These are phyloP conservation scores for Hericium coralloides DNA, from an alignment of 768 basidiomycete genomes.

Conservation along the genomic window DNA sequence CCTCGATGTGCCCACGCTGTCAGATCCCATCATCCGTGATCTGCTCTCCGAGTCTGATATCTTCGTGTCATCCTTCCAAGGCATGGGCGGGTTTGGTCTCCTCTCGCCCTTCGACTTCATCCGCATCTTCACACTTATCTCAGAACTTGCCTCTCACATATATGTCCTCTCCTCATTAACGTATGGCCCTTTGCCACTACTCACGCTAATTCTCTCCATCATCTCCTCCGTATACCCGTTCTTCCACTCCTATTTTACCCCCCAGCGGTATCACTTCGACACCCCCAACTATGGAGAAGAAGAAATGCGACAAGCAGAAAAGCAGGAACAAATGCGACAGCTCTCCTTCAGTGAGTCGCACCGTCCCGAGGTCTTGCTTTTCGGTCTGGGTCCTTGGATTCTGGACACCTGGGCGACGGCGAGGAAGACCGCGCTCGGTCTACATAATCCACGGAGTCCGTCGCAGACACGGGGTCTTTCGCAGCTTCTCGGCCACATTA, in stretches of 20 bases:
- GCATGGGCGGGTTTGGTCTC: constrained; percentile 64
- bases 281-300: constrained; percentile 40
- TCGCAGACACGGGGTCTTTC: constrained; percentile 18
- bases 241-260: constrained; percentile 47
- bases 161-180: constrained; percentile 61
- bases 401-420: constrained; percentile 67
- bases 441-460: constrained; percentile 34
- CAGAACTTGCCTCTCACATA: constrained; percentile 67
- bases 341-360: constrained; percentile 67
- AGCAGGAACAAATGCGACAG: constrained; percentile 66
- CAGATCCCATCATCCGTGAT: constrained; percentile 65
- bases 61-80: constrained; percentile 74
- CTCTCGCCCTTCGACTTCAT: constrained; percentile 76
- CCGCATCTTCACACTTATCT: constrained; percentile 58
- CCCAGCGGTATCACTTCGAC: constrained; percentile 31
- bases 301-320: constrained; percentile 57
- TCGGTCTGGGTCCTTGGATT: constrained; percentile 82
- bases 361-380: constrained; percentile 76
- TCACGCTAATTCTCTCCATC: constrained; percentile 51
- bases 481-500: constrained; percentile 41
- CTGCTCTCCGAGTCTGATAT: constrained; percentile 82
- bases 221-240: constrained; percentile 53
- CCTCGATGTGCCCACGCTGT: constrained; percentile 70
- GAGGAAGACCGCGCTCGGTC: constrained; percentile 47
- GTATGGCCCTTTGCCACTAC: constrained; percentile 40